Conservation (phyloP, 768 basidiomycete genomes). For the Serpula lacrymans region DNA sequence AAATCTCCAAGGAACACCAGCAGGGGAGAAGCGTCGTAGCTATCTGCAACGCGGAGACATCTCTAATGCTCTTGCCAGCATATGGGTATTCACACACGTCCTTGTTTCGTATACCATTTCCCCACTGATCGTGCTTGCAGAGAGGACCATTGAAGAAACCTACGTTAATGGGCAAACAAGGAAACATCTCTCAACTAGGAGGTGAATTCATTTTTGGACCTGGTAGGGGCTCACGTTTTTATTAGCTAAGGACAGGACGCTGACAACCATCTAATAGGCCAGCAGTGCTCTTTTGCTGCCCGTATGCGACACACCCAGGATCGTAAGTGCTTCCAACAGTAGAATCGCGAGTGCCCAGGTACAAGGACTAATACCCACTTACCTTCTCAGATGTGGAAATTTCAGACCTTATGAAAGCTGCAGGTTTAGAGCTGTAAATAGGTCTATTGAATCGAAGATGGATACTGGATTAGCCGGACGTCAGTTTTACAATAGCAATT, state of each 20-base stretch:
- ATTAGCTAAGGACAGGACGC: too few relatives aligned
- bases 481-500: too few relatives aligned
- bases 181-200: slow-evolving; percentile 58
- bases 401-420: slow-evolving; percentile 43
- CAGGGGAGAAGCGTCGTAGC: slow-evolving; percentile 40
- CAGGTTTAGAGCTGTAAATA: slow-evolving; percentile 37
- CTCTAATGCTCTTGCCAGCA: slow-evolving; percentile 34
- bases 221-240: slow-evolving; percentile 30
- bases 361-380: not conserved
- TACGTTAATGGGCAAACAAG: slow-evolving; percentile 53
- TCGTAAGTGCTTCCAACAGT: slow-evolving; percentile 34
- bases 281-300: slow-evolving; percentile 51
- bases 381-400: slow-evolving; percentile 45
- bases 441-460: too few relatives aligned
- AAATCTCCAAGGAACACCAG: slow-evolving; percentile 41
- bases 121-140: slow-evolving; percentile 11
- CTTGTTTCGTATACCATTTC: not conserved
- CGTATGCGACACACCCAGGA: slow-evolving; percentile 65
- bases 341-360: not conserved
- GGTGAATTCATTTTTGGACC: slow-evolving; percentile 64
- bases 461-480: too few relatives aligned
- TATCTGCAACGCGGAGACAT: slow-evolving; percentile 38
- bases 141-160: slow-evolving; percentile 42
- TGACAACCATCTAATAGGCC: slow-evolving; percentile 10
- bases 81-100: slow-evolving; percentile 38